These are phyloP conservation scores for Colletotrichum acutatum DNA, from an alignment of 2,329 filamentous ascomycete genomes.

Conservation along the genomic window DNA sequence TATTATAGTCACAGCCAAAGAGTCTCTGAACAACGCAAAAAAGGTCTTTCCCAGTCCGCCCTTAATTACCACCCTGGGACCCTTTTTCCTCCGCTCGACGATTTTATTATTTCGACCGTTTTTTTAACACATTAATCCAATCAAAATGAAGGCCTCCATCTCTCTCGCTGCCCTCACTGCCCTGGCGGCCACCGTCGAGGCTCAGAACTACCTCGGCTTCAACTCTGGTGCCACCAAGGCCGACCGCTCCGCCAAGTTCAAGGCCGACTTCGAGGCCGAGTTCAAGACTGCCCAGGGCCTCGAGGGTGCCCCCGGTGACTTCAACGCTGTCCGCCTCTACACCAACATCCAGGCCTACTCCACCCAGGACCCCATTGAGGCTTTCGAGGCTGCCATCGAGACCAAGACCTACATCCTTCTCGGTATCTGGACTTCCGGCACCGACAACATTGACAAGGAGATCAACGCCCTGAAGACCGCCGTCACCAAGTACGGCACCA, in stretches of 20 bases:
- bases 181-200: conserved; percentile 53
- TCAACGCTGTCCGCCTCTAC: conserved; percentile 72
- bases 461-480: conserved; percentile 69
- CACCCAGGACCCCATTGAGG: conserved; percentile 81
- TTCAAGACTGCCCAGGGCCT: conserved; percentile 56
- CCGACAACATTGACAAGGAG: conserved; percentile 67
- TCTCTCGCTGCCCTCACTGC: conserved; percentile 48
- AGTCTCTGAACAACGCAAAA: conserved; percentile 16
- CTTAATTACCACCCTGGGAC: conserved; percentile 1
- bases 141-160: conserved; percentile 53
- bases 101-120: neutral
- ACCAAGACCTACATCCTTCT: conserved; percentile 71
- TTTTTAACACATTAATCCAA: neutral
- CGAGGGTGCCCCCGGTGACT: conserved; percentile 60
- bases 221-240: conserved; percentile 60
- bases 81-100: conserved; percentile 1
- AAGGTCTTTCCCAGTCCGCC: neutral
- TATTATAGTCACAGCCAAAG: conserved; percentile 19
- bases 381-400: conserved; percentile 76
- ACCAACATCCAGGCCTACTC: conserved; percentile 74
- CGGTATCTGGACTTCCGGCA: conserved; percentile 71
- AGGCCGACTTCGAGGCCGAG: conserved; percentile 59
- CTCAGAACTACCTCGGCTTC: conserved; percentile 64
- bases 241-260: conserved; percentile 63
- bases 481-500: conserved; percentile 61